Evolutionary conservation across 1,139 yeast genomes (phyloP).

Genomic region (Lodderomyces jiufengensis): DNA sequence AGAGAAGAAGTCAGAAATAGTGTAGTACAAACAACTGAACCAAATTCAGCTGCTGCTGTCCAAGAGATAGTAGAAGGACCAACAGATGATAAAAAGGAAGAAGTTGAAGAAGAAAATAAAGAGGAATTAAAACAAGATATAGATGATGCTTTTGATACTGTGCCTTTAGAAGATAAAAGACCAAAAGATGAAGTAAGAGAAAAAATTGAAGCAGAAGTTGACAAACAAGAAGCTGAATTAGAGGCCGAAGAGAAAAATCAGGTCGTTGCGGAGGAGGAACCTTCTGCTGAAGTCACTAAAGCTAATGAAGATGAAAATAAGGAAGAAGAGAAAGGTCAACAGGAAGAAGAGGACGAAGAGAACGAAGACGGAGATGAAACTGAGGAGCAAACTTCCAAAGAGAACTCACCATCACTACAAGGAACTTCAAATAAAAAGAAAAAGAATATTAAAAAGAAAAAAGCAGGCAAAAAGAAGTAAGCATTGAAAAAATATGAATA

Average conservation of each 20-base stretch:
- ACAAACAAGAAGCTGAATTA: background rate
- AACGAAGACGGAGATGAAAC: conserved; percentile 24
- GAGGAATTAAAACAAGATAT: conserved; percentile 4
- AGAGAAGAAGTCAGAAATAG: too few species aligned
- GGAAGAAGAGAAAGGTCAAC: conserved; percentile 10
- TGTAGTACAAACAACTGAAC: too few species aligned
- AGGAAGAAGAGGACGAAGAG: conserved; percentile 5
- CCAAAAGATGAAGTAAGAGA: conserved; percentile 2
- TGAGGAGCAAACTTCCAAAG: conserved; percentile 4
- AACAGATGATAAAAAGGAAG: background rate
- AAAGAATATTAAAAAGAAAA: conserved; percentile 17
- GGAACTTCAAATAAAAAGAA: conserved; percentile 12
- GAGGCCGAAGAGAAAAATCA: conserved; percentile 1
- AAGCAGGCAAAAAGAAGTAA: conserved; percentile 4
- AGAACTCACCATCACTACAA: conserved; percentile 1
- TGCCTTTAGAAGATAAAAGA: conserved; percentile 3
- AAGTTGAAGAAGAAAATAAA: background rate
- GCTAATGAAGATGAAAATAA: conserved; percentile 4
- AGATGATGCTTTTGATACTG: conserved; percentile 11
- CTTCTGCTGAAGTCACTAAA: background rate
- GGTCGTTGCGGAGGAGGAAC: conserved; percentile 3
- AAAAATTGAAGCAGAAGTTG: conserved; percentile 1
- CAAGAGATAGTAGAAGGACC: too few species aligned
- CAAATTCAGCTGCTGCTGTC: too few species aligned
- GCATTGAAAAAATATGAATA: background rate